phyloP scores from a whole-genome alignment of 148 eudicot genomes.

The Vaccinium corymbosum region DNA sequence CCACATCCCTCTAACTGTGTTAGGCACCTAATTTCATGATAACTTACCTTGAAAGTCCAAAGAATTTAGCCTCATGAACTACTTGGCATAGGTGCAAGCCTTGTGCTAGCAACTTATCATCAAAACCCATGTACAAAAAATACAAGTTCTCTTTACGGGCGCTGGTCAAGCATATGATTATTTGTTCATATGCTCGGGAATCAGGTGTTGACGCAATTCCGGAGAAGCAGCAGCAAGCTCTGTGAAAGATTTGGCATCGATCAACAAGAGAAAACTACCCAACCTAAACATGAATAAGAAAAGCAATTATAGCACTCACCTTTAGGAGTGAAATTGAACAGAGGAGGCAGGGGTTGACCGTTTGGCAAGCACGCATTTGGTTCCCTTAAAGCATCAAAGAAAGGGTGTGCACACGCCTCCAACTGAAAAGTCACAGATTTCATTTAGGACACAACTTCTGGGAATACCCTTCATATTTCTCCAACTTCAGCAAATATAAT shows the following conservation, averaged over 20 bases:
- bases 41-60: not conserved
- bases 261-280: constrained; percentile 11
- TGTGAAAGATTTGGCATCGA: constrained; percentile 23
- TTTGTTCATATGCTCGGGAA: constrained; percentile 52
- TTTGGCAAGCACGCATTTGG: constrained; percentile 75
- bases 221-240: constrained; percentile 66
- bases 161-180: constrained; percentile 15
- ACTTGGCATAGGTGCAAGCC: not conserved
- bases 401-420: constrained; percentile 98
- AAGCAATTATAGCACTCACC: constrained; percentile 31
- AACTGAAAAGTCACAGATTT: constrained; percentile 41
- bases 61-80: not conserved
- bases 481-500: not conserved
- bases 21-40: not conserved
- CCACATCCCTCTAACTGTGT: not conserved
- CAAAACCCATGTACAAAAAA: constrained; percentile 16
- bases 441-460: not conserved
- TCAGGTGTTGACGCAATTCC: constrained; percentile 67
- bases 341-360: constrained; percentile 73
- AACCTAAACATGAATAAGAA: not conserved
- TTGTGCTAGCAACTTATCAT: constrained; percentile 10
- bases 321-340: constrained; percentile 77
- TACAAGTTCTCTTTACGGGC: not conserved
- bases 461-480: not conserved
- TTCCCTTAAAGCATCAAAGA: constrained; percentile 77